Percentiles rank a stretch among this genome's conserved stretches.
Evolutionary conservation across 2,329 filamentous ascomycete species (phyloP).

Genomic region (Trichoderma oligosporum): DNA sequence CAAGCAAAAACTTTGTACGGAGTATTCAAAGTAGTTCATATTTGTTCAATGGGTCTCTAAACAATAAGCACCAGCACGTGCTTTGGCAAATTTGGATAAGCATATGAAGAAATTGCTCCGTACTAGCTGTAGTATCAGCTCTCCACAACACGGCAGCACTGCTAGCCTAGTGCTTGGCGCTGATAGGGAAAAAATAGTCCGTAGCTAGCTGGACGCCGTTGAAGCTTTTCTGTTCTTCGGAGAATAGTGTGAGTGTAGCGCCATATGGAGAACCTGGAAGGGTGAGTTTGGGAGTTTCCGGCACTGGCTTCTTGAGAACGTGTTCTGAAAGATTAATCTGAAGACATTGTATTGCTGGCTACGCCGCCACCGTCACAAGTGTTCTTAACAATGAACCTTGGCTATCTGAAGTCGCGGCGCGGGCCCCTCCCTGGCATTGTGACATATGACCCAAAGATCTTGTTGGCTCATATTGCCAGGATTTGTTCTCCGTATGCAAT

Average conservation of each 20-base stretch:
- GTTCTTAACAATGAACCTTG: not conserved
- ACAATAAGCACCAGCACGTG: conserved; percentile 1
- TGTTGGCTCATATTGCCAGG: conserved; percentile 13
- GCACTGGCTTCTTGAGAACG: conserved; percentile 5
- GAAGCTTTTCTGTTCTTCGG: conserved; percentile 6
- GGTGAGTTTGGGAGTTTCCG: conserved; percentile 1
- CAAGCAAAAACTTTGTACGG: not conserved
- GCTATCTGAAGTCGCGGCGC: not conserved
- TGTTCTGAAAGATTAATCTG: not conserved
- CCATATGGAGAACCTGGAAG: conserved; percentile 8
- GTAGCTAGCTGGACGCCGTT: conserved; percentile 8
- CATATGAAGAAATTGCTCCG: not conserved
- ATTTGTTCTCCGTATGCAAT: not conserved
- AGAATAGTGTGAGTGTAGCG: conserved; percentile 13
- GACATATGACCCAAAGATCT: conserved; percentile 17
- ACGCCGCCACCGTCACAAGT: not conserved
- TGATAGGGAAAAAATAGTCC: conserved; percentile 2
- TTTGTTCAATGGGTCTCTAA: not conserved
- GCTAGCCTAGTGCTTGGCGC: not conserved
- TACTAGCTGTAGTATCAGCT: too few relatives aligned
- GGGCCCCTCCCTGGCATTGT: conserved; percentile 4
- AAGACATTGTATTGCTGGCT: not conserved
- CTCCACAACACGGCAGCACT: not conserved
- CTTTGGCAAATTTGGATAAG: too few relatives aligned
- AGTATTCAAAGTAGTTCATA: not conserved